These are phyloP conservation scores for Epicoccum nigrum DNA, from an alignment of 2,329 filamentous ascomycete genomes.

Conservation along the genomic window DNA sequence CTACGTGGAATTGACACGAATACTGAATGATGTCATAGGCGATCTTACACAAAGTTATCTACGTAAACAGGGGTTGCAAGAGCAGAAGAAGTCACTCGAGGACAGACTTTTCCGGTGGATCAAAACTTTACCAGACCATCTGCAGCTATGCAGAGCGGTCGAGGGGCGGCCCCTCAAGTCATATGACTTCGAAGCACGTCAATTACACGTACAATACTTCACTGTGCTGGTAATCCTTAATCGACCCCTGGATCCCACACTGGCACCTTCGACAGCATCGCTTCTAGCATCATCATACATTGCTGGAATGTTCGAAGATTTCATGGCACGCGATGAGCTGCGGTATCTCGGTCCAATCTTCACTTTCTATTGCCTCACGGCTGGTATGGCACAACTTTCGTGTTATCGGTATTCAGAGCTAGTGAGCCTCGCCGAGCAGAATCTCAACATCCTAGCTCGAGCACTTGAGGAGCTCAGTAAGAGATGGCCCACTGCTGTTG, in stretches of 20 bases:
- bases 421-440: conserved; percentile 33
- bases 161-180: conserved; percentile 32
- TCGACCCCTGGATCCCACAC: conserved; percentile 38
- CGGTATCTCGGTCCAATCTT: conserved; percentile 50
- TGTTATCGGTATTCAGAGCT: conserved; percentile 46
- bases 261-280: conserved; percentile 45
- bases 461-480: conserved; percentile 41
- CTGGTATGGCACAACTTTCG: conserved; percentile 49
- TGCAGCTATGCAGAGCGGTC: conserved; percentile 33
- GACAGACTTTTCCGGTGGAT: conserved; percentile 51
- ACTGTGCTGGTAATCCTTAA: conserved; percentile 49
- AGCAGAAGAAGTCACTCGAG: conserved; percentile 43
- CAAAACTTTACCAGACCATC: conserved; percentile 43
- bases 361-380: conserved; percentile 51
- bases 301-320: conserved; percentile 53
- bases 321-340: conserved; percentile 50
- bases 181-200: conserved; percentile 46
- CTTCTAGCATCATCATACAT: conserved; percentile 51
- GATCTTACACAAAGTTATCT: conserved; percentile 51
- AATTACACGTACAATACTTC: conserved; percentile 50
- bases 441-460: conserved; percentile 34
- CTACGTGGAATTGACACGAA: not conserved
- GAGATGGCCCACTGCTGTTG: conserved; percentile 41
- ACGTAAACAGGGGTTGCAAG: conserved; percentile 40
- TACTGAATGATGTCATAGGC: conserved; percentile 24